A percentile compares a stretch with the other conserved stretches of the same genome.
phyloP scores from a whole-genome alignment of 2,329 filamentous ascomycete species.

The Fusarium euwallaceae region DNA sequence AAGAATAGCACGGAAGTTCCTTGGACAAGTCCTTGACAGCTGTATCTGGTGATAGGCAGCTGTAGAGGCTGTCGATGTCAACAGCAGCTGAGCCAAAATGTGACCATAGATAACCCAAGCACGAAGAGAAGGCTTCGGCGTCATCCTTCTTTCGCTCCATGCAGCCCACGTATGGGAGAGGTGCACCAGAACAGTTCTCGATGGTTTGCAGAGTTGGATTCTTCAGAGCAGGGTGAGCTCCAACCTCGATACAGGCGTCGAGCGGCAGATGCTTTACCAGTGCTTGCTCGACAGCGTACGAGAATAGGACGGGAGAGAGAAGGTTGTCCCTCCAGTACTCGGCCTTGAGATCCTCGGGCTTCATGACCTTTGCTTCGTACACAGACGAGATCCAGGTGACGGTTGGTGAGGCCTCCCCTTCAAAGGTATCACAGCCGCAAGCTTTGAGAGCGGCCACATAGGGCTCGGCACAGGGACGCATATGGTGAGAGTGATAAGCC shows the following conservation, averaged over 20 bases:
- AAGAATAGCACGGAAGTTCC: conserved; percentile 13
- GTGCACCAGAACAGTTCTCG: not conserved
- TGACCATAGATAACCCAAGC: conserved; percentile 36
- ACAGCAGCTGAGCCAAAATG: not conserved
- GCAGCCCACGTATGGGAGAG: conserved; percentile 22
- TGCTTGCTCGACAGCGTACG: conserved; percentile 26
- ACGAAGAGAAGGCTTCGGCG: conserved; percentile 23
- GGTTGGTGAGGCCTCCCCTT: not conserved
- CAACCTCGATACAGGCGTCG: conserved; percentile 54
- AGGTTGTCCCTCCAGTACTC: conserved; percentile 47
- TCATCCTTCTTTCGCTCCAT: conserved; percentile 28
- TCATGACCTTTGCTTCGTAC: not conserved
- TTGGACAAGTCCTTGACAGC: conserved; percentile 44
- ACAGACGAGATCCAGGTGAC: conserved; percentile 37
- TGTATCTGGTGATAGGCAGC: not conserved
- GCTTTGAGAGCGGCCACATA: conserved; percentile 23
- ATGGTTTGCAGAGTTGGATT: conserved; percentile 60
- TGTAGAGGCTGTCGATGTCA: not conserved
- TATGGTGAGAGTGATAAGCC: conserved; percentile 65
- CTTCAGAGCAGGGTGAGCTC: conserved; percentile 62
- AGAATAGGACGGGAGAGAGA: conserved; percentile 41
- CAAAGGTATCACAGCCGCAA: not conserved
- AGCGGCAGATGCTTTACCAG: not conserved
- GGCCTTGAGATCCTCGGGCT: not conserved
- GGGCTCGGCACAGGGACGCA: conserved; percentile 46